phyloP scores from a whole-genome alignment of 2,329 filamentous ascomycete species.

The Pseudocercospora pini-densiflorae region DNA sequence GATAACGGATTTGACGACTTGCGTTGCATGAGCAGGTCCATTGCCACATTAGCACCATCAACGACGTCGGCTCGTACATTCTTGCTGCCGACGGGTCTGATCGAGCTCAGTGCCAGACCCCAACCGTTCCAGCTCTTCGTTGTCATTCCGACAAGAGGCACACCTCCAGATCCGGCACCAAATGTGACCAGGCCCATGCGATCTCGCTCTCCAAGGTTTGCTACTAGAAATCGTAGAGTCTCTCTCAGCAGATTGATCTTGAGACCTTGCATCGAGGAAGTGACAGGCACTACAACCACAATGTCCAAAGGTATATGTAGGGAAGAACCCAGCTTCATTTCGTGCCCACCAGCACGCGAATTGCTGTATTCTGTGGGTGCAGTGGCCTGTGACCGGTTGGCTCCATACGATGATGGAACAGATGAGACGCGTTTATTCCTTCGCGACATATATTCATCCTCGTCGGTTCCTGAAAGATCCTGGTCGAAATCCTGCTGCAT shows the following conservation, averaged over 20 bases:
- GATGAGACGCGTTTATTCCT: constrained; percentile 75
- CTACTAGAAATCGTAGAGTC: constrained; percentile 88
- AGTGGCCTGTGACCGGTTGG: constrained; percentile 79
- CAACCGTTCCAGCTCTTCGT: constrained; percentile 93
- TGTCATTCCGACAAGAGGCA: constrained; percentile 97
- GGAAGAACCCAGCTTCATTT: constrained; percentile 54
- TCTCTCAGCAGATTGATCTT: constrained; percentile 96
- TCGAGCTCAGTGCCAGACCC: constrained; percentile 82
- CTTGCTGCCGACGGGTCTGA: constrained; percentile 94
- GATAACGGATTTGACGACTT: constrained; percentile 95
- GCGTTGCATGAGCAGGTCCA: constrained; percentile 98
- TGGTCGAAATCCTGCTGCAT: constrained; percentile 76
- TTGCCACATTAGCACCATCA: constrained; percentile 95
- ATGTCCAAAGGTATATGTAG: constrained; percentile 92
- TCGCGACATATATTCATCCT: constrained; percentile 48
- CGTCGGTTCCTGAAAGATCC: constrained; percentile 55
- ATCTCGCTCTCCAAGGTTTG: constrained; percentile 86
- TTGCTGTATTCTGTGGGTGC: constrained; percentile 91
- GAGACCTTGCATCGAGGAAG: constrained; percentile 98
- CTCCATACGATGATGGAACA: constrained; percentile 79
- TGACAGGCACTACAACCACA: constrained; percentile 95
- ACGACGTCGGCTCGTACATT: constrained; percentile 95
- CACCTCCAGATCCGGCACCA: constrained; percentile 88
- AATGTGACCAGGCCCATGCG: constrained; percentile 98
- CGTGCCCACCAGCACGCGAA: constrained; percentile 55